These are phyloP conservation scores for Geosmithia morbida DNA, from an alignment of 2,329 filamentous ascomycete species.

Conservation along the genomic window DNA sequence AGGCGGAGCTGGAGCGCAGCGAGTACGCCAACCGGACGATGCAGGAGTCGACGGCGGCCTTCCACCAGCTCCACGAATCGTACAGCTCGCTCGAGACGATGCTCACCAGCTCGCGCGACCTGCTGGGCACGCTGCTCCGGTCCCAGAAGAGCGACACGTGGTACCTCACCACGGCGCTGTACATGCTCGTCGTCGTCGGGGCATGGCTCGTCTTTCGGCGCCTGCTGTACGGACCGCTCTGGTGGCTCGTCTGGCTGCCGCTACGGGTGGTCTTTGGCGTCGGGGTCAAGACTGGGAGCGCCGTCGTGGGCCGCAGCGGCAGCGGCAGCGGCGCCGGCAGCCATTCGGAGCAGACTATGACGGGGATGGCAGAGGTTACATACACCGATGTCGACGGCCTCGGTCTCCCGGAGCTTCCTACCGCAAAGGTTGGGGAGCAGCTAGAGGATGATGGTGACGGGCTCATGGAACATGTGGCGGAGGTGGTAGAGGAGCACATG, in stretches of 20 bases:
- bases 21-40: slow-evolving; percentile 85
- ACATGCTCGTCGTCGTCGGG: slow-evolving; percentile 63
- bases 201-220: slow-evolving; percentile 78
- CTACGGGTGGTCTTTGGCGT: slow-evolving; percentile 51
- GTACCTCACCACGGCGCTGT: slow-evolving; percentile 88
- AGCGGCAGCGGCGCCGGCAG: too few species aligned
- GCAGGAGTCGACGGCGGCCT: slow-evolving; percentile 66
- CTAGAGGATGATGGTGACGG: slow-evolving; percentile 24
- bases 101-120: slow-evolving; percentile 55
- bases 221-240: slow-evolving; percentile 75
- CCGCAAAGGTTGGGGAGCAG: slow-evolving; percentile 26
- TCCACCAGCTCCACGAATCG: slow-evolving; percentile 66
- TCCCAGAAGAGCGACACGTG: slow-evolving; percentile 96
- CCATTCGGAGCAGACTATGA: too few species aligned
- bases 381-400: slow-evolving; percentile 17
- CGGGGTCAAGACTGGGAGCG: slow-evolving; percentile 38
- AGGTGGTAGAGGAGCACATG: slow-evolving; percentile 3
- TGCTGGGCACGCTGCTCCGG: slow-evolving; percentile 65
- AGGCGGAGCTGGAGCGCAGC: slow-evolving; percentile 69
- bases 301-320: slow-evolving; percentile 20
- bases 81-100: slow-evolving; percentile 71
- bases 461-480: slow-evolving; percentile 5
- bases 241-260: slow-evolving; percentile 80
- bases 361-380: slow-evolving; percentile 10
- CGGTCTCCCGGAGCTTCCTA: slow-evolving; percentile 28